Conservation (phyloP, 805 yeast genomes). For the Candida taoyuanica region DNA sequence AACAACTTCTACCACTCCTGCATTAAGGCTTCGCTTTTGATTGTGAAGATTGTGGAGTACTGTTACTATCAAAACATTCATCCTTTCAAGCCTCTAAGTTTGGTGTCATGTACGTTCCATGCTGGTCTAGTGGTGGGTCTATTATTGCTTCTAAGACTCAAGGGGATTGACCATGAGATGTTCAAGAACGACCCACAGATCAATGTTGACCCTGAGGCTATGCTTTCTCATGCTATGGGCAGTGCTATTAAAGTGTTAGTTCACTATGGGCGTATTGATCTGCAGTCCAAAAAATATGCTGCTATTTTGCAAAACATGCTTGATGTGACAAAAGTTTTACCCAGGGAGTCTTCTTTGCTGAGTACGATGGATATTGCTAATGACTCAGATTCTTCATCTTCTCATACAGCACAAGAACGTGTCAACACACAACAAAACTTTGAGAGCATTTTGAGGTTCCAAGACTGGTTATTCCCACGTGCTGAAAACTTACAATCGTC, state of each 20-base stretch:
- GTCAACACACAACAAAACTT: constrained; percentile 18
- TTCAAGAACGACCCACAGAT: constrained; percentile 15
- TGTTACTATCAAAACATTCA: constrained; percentile 27
- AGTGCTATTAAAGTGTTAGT: constrained; percentile 19
- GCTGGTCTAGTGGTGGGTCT: constrained; percentile 36
- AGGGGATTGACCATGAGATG: constrained; percentile 20
- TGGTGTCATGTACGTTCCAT: constrained; percentile 32
- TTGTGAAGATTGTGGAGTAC: constrained; percentile 31
- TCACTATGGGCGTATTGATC: constrained; percentile 21
- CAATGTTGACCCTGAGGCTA: constrained; percentile 10
- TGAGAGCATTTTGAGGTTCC: constrained; percentile 21
- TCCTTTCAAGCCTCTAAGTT: constrained; percentile 33
- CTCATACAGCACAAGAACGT: constrained; percentile 4
- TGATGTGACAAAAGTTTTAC: constrained; percentile 14
- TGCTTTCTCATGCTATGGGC: constrained; percentile 20
- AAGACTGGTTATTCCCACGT: constrained; percentile 25
- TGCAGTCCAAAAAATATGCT: constrained; percentile 17
- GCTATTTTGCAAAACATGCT: constrained; percentile 16
- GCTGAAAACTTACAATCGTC: constrained; percentile 6
- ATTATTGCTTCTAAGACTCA: constrained; percentile 23
- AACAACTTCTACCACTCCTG: constrained; percentile 33
- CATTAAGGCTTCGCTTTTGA: constrained; percentile 33
- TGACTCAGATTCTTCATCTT: constrained; percentile 4
- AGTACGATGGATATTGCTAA: background rate
- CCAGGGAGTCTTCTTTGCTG: background rate